phyloP scores from a whole-genome alignment of 2,329 filamentous ascomycete genomes.

The Cercospora sp. region DNA sequence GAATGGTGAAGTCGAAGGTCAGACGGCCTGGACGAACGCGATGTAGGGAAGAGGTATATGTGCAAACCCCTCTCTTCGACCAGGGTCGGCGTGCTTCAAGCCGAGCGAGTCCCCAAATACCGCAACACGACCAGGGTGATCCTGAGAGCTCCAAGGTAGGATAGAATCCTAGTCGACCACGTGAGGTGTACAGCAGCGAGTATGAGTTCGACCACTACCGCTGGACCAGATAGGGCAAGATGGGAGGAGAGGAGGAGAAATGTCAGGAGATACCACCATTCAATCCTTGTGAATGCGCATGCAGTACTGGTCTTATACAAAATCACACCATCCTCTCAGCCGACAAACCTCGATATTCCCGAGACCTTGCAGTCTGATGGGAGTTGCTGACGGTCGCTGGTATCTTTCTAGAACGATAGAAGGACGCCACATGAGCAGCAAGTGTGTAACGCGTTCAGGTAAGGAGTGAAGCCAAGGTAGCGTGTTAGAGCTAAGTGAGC shows the following conservation, averaged over 20 bases:
- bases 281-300: background rate
- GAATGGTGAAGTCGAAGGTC: background rate
- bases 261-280: background rate
- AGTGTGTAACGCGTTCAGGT: background rate
- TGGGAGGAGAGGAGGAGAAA: background rate
- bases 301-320: background rate
- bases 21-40: background rate
- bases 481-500: background rate
- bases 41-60: background rate
- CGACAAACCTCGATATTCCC: background rate
- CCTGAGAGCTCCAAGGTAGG: background rate
- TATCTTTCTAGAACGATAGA: background rate
- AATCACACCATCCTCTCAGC: background rate
- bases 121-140: background rate
- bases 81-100: background rate
- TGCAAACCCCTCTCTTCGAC: background rate
- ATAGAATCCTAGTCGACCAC: background rate
- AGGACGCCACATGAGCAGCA: background rate
- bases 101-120: background rate
- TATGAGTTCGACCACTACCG: background rate
- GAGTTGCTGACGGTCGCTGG: background rate
- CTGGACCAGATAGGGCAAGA: background rate
- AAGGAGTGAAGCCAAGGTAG: background rate
- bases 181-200: background rate
- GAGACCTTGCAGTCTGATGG: background rate